Evolutionary conservation across 192 early-diverging fungal species (phyloP), one percentile per base, ranked within the genome.

Genomic region (Coemansia sp.): DNA sequence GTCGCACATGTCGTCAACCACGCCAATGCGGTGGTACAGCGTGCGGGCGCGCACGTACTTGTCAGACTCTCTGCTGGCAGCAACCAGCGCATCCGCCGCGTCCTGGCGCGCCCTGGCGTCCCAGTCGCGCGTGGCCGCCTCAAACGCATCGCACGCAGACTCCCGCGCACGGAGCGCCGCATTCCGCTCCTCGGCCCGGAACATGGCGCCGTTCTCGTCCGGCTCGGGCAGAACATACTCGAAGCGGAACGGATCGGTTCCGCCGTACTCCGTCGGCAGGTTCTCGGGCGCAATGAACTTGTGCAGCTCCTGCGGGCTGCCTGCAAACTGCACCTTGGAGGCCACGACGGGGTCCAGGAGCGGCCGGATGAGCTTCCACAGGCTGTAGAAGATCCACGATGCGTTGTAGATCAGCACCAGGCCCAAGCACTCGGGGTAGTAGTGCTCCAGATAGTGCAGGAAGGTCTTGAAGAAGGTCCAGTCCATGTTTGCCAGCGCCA

Each of bases 361-460:
- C 39, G 92, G 91, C 50, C 87, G 80, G 65, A 96, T 90, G 49
- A 95, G 69, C 52, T 86, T 87, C 95, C 95, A 97, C 57, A 93
- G 66, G 54, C 88, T 88, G 64, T 87, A 83, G 72, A 97, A 97
- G 42, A 97, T 84, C 90, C 93, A 96, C 32, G 94, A 93, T 1
- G 94, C 93, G 61, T 89, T 88, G 73, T 96, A 92, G 45, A 97
- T 88, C 9, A 95, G 83, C 44, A 89, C 88, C 8, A 86, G 73
- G 42, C 93, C 95, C 6, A 97, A 86, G 15, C 87, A 90, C 71
- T 97, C 95, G 3, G 95, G 95, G 72, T 96, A 97, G 77, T 94
- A 95, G 52, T 89, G 87, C 76, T 96, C 90, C 67, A 97, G 88
- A 76, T 88, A 91, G 57, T 84, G 81, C 42, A 94, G 69, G 23